Conservation (phyloP, 2,329 filamentous ascomycete genomes). For the Fusarium poae region DNA sequence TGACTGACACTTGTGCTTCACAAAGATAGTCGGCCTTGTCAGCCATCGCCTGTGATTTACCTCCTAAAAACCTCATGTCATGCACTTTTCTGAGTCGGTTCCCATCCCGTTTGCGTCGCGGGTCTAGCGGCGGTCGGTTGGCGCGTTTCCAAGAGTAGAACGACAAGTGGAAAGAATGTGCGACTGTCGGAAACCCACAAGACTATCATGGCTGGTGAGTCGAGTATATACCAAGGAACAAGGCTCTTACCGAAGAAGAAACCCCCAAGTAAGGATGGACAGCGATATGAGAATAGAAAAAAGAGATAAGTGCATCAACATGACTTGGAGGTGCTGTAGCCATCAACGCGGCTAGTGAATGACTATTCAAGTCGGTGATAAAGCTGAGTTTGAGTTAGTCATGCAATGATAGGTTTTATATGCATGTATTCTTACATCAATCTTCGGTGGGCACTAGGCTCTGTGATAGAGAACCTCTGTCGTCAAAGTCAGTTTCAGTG, state of each 20-base stretch:
- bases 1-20: conserved; percentile 22
- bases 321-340: rapidly evolving
- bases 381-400: not conserved
- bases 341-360: not conserved
- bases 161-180: not conserved
- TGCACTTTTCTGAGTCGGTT: not conserved
- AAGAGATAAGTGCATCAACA: rapidly evolving
- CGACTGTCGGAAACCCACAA: rapidly evolving
- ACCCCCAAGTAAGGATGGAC: not conserved
- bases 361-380: not conserved
- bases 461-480: not conserved
- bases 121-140: rapidly evolving
- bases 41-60: rapidly evolving
- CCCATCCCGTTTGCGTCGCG: rapidly evolving
- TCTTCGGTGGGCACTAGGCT: not conserved
- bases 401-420: rapidly evolving
- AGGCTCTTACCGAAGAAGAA: rapidly evolving
- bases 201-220: not conserved
- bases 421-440: not conserved
- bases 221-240: rapidly evolving
- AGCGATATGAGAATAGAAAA: not conserved
- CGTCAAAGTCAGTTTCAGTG: rapidly evolving
- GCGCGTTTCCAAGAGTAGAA: not conserved
- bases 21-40: not conserved
- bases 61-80: not conserved